Conservation (phyloP, 352 stramenopile genomes). For the Pythium coloratum region DNA sequence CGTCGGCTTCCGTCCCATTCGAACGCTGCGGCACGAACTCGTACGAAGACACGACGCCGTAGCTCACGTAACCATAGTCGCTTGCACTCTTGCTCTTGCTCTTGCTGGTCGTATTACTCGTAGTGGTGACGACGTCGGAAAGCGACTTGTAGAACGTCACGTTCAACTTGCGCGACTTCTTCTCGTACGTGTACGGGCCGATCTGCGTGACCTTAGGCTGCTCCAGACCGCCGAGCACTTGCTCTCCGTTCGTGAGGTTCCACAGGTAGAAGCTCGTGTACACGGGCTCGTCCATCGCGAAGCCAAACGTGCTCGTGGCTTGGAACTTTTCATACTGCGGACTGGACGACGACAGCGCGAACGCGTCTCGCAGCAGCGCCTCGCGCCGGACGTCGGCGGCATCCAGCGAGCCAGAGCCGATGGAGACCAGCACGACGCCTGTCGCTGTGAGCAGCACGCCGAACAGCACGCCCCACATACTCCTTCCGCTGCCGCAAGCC, state of each 20-base stretch:
- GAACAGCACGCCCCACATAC: conserved; percentile 33
- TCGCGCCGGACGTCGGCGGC: conserved; percentile 12
- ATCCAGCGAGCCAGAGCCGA: conserved; percentile 31
- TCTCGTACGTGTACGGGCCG: conserved; percentile 71
- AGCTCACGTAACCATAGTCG: conserved; percentile 47
- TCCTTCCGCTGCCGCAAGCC: background rate
- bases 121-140: background rate
- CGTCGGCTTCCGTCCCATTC: conserved; percentile 60
- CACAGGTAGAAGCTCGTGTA: conserved; percentile 68
- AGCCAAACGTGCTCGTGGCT: conserved; percentile 35
- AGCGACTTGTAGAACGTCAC: conserved; percentile 36
- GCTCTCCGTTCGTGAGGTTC: conserved; percentile 65
- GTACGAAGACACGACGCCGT: conserved; percentile 47
- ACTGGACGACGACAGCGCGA: conserved; percentile 4
- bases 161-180: conserved; percentile 55
- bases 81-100: background rate
- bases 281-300: conserved; percentile 50
- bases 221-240: conserved; percentile 33
- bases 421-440: conserved; percentile 28
- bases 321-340: conserved; percentile 18
- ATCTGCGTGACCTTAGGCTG: conserved; percentile 45
- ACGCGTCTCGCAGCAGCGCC: conserved; percentile 9
- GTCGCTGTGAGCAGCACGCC: conserved; percentile 25
- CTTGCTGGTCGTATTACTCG: background rate
- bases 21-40: conserved; percentile 49